A percentile compares a stretch with the other conserved stretches of the same genome.
These are phyloP conservation scores for Yamadazyma philogaea DNA, from an alignment of 805 yeast genomes.

Conservation along the genomic window DNA sequence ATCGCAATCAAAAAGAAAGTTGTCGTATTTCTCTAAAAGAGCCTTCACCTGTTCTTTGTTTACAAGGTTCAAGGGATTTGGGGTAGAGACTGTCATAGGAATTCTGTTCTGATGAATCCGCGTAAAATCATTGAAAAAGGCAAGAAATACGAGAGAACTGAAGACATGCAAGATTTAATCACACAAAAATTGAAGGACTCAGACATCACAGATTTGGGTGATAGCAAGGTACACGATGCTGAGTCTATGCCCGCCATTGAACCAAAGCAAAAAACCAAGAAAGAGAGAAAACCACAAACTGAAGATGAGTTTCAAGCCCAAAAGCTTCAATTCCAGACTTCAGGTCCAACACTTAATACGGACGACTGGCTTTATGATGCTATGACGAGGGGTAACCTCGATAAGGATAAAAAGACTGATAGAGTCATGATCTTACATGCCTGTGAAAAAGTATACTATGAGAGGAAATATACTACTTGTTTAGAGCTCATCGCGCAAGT, in stretches of 20 bases:
- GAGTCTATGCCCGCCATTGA: background rate
- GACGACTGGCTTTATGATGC: constrained; percentile 39
- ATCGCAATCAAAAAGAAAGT: constrained; percentile 42
- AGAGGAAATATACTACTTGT: constrained; percentile 51
- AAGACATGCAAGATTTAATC: background rate
- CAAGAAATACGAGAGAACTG: background rate
- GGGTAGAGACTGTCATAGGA: constrained; percentile 4
- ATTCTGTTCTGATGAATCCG: background rate
- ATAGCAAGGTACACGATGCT: background rate
- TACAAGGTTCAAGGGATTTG: constrained; percentile 11
- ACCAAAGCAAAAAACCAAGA: constrained; percentile 1
- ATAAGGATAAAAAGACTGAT: constrained; percentile 45
- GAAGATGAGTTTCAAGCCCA: constrained; percentile 61
- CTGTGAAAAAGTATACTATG: constrained; percentile 61
- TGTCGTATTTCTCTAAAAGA: constrained; percentile 45
- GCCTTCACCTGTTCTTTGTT: constrained; percentile 42
- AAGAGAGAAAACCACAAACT: constrained; percentile 60
- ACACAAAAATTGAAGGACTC: background rate
- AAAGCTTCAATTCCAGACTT: constrained; percentile 41
- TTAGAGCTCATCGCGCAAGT: constrained; percentile 41
- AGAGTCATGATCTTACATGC: constrained; percentile 55
- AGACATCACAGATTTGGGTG: background rate
- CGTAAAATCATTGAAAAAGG: background rate
- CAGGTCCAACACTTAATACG: constrained; percentile 60
- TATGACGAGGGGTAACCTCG: constrained; percentile 23